Percentiles rank a stretch among this genome's conserved stretches.
Conservation (phyloP, 1,139 yeast genomes). For the Diutina neorugosa region DNA sequence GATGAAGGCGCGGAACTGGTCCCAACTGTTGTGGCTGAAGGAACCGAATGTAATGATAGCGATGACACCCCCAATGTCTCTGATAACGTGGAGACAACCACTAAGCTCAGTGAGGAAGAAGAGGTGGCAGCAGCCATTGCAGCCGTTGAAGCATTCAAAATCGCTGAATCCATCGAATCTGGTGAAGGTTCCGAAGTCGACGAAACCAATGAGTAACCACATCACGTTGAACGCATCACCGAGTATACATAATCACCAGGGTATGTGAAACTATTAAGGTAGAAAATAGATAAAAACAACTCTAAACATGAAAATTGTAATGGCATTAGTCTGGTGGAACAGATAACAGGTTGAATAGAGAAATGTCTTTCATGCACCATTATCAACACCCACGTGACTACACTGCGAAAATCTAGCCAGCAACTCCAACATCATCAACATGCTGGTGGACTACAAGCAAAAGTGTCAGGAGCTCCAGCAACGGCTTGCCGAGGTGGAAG, state of each 20-base stretch:
- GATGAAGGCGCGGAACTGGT: constrained; percentile 20
- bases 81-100: neutral
- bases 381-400: constrained; percentile 2
- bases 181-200: neutral
- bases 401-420: neutral
- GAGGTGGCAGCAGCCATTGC: neutral
- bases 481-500: constrained; percentile 66
- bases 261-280: neutral
- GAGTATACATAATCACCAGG: neutral
- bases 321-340: too few relatives aligned
- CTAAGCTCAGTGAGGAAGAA: neutral
- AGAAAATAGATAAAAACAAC: neutral
- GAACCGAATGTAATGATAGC: neutral
- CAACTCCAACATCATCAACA: neutral
- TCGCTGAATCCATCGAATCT: neutral
- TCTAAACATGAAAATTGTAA: neutral
- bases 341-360: too few relatives aligned
- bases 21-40: neutral
- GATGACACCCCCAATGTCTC: too few relatives aligned
- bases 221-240: neutral
- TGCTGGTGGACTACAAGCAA: constrained; percentile 24
- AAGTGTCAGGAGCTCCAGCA: constrained; percentile 64
- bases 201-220: neutral
- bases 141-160: neutral
- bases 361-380: neutral